Evolutionary conservation across 139 green algal genomes (phyloP), one percentile per base, ranked within the genome.

Genomic region (Nannochloris sp.): DNA sequence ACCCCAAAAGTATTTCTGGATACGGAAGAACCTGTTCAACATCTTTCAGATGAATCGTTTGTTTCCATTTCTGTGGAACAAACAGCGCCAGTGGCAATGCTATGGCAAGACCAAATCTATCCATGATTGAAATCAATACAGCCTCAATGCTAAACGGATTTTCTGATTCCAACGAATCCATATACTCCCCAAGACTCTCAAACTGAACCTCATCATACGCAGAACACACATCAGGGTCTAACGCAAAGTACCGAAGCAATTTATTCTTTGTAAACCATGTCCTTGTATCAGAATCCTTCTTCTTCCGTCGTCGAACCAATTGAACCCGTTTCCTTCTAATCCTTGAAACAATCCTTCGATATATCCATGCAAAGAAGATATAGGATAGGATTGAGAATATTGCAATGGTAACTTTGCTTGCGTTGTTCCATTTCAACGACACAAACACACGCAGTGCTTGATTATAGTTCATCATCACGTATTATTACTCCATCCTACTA

Each of bases 1-100:
- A 57, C 8, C 21, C 29, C 4, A 71, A 40, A 0, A 66, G 8
- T 4, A n/a, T 7, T 3, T 24, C 31, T 6, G 55, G 49, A 27
- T 49, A 66, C 2, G 64, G 64, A 15, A 53, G 53, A 25, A 51
- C 16, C 6, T 51, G 21, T 18, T 63, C 24, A 36, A 53, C 51
- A 8, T 40, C 34, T 27, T 27, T 44, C 3, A 61, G 27, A 4
- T 25, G 21, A 18, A 14, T 49, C 51, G 66, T 55, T 3, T 29
- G 18, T 9, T 36, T 60, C 64, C 55, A 66, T n/a, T 5, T 8
- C 7, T 25, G 21, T 1, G 64, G 64, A 24, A 48, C 46, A 36
- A 71, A 71, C 46, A 71, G 36, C 5, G 64, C 64, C 19, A 71
- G 37, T 9, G 64, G 64, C 23, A 71, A 40, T 3, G 40, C 55